phyloP scores from a whole-genome alignment of 305 asterid species.

The Rubia tinctorum region DNA sequence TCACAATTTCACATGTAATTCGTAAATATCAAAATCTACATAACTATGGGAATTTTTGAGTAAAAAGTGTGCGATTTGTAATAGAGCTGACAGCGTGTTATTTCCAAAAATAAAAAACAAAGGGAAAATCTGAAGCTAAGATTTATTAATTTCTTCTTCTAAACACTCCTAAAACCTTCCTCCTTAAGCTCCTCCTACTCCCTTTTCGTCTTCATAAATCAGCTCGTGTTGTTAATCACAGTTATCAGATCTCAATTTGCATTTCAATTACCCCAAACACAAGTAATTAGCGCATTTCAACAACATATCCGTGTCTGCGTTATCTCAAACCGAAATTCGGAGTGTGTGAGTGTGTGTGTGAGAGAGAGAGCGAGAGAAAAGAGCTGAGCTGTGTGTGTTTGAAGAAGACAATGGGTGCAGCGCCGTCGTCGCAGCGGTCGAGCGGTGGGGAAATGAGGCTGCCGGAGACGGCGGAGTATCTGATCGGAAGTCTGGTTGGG shows the following conservation, averaged over 20 bases:
- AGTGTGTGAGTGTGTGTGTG: conserved; percentile 13
- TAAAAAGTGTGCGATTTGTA: too few species aligned
- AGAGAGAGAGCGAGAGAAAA: not conserved
- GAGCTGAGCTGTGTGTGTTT: not conserved
- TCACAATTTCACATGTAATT: too few species aligned
- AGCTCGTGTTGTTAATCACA: conserved; percentile 5
- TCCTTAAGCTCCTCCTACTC: conserved; percentile 28
- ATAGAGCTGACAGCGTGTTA: not conserved
- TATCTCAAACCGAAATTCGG: not conserved
- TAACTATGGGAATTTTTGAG: too few species aligned
- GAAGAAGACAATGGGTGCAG: conserved; percentile 58
- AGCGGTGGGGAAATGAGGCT: conserved; percentile 54
- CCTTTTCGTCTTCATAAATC: conserved; percentile 6
- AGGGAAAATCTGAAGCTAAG: not conserved
- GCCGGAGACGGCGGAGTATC: conserved; percentile 70
- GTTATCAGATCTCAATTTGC: conserved; percentile 25
- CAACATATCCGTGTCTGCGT: conserved; percentile 6
- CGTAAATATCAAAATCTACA: too few species aligned
- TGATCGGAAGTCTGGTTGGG: conserved; percentile 72
- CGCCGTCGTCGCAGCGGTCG: conserved; percentile 74
- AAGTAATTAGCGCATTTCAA: conserved; percentile 6
- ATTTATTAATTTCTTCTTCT: not conserved
- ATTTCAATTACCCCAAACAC: conserved; percentile 7
- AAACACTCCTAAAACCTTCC: conserved; percentile 34
- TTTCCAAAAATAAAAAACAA: not conserved